phyloP scores from a whole-genome alignment of 2,329 filamentous ascomycete genomes.

The Hirsutella thompsonii region DNA sequence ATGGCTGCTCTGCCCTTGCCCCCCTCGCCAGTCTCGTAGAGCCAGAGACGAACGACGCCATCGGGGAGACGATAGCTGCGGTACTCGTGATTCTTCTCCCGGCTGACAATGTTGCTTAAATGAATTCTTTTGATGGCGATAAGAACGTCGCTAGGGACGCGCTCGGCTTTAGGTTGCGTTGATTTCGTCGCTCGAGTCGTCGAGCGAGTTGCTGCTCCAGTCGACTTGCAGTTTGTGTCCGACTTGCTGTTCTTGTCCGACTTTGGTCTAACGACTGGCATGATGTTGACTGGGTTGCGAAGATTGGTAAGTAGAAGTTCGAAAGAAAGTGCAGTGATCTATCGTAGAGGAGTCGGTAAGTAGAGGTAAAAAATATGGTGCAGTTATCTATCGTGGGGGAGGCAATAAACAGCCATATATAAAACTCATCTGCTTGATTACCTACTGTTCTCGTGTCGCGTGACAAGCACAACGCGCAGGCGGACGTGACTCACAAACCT shows the following conservation, averaged over 20 bases:
- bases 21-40: slow-evolving; percentile 10
- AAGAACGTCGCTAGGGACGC: slow-evolving; percentile 9
- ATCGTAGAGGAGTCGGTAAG: no score
- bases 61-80: slow-evolving; percentile 13
- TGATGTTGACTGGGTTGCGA: no score
- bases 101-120: slow-evolving; percentile 9
- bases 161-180: neutral
- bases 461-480: neutral
- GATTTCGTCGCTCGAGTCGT: no score
- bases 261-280: no score
- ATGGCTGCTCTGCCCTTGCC: slow-evolving; percentile 6
- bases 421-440: neutral
- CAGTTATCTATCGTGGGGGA: neutral
- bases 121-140: slow-evolving; percentile 11
- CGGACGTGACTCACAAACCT: neutral
- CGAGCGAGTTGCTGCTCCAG: no score
- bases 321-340: no score
- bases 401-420: neutral
- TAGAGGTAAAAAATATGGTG: no score
- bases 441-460: neutral
- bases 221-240: no score
- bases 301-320: no score
- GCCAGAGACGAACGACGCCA: slow-evolving; percentile 11
- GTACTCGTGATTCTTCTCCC: slow-evolving; percentile 14
- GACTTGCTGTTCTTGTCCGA: no score